phyloP scores from a whole-genome alignment of 345 rosid genomes.

The Populus euphratica region DNA sequence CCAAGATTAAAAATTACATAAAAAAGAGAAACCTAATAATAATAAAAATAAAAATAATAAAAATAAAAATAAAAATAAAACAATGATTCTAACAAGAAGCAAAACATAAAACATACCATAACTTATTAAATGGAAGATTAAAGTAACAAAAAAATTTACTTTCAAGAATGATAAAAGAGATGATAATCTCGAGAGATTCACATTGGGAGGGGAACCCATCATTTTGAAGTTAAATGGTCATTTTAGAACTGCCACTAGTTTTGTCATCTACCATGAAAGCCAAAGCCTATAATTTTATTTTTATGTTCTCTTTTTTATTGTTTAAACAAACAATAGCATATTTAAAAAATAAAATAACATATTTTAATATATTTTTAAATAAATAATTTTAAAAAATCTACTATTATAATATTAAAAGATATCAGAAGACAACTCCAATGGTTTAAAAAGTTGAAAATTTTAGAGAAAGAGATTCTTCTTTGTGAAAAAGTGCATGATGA shows the following conservation, averaged over 20 bases:
- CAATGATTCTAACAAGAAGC: background rate
- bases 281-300: background rate
- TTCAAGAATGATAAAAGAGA: slow-evolving; percentile 24
- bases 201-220: slow-evolving; percentile 20
- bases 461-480: slow-evolving; percentile 12
- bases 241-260: slow-evolving; percentile 21
- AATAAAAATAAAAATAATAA: too few relatives aligned
- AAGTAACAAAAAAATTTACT: slow-evolving; percentile 24
- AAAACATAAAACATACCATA: slow-evolving; percentile 5
- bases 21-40: background rate
- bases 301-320: too few relatives aligned
- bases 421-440: background rate
- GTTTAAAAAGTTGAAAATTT: background rate
- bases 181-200: slow-evolving; percentile 42
- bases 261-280: slow-evolving; percentile 27
- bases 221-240: slow-evolving; percentile 26
- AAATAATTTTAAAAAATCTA: too few relatives aligned
- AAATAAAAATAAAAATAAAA: too few relatives aligned
- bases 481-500: background rate
- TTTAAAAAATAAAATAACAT: background rate
- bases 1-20: background rate
- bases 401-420: too few relatives aligned
- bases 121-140: background rate
- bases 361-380: too few relatives aligned
- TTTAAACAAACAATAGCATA: background rate